Evolutionary conservation across 331 rosid species (phyloP), one percentile per base, ranked within the genome.

Genomic region (Quercus phellos): DNA sequence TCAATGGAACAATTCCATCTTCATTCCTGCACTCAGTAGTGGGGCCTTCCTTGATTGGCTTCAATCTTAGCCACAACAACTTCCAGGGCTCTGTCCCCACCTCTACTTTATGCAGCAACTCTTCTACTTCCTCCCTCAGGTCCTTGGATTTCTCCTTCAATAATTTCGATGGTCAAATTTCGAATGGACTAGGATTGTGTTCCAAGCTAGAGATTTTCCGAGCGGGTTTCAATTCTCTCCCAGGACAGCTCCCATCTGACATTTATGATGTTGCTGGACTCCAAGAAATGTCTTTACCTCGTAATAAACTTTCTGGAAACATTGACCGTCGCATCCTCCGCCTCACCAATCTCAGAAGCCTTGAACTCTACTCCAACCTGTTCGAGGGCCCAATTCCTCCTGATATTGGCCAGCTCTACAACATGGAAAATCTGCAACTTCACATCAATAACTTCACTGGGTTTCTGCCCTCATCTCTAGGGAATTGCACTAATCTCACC

Each of bases 51-150:
- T 84, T 94, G 77, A 76, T 80, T 17, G 67, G 83, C 85, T 87
- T 94, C 84, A 94, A 94, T 84, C 91, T 90, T 73, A 92, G 97
- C 77, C 84, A 88, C 84, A 92, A 94, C 83, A 87, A 88, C 80
- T 85, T 94, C 81, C 13, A 72, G 27, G 98, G 98, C 67, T 74
- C 55, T 22, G 79, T 92, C 58, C 92, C 95, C 7, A 22, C 80
- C 74, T 94, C 91, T 30, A 18, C 18, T 12, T 82, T 89, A 71
- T 86, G 97, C 75, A 72, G 0, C 46, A 38, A 38, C 46, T 38
- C 46, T 38, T 38, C 11, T 38, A 38, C 46, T 38, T 38, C 85
- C 55, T 78, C 86, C 68, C 59, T 93, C 38, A 80, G 82, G 78
- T 51, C 84, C 51, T 75, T 91, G 84, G 99, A 92, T 78, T 86